Evolutionary conservation across 1,284 basidiomycete species (phyloP), one percentile per base, ranked within the genome.

Genomic region (Chalciporus sp.): DNA sequence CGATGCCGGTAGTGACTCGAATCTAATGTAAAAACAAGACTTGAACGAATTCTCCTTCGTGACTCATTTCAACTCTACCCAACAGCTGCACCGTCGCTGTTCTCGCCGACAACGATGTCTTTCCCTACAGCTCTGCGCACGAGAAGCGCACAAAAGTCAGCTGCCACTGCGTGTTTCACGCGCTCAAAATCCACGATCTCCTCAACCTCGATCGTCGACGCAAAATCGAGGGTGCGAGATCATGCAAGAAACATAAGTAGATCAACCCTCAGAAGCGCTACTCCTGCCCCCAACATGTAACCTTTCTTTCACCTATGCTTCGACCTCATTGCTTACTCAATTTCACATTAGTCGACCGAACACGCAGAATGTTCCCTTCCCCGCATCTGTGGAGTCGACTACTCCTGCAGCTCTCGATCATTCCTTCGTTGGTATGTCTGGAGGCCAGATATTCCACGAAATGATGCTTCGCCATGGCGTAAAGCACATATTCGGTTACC

Each of bases 401-500:
- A 75, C 79, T 2, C 77, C 76, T 59, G 72, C 76, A 14, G 77
- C 79, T 44, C 73, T 91, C 52, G 89, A 92, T 66, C 81, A 86
- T 58, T 85, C 87, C 3, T 98, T 99, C 67, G 84, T 98, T 53
- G 96, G 96, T 57, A 85, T 96, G 75, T 93, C 94, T 17, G 96
- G 96, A 31, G 96, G 96, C 35, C 84, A 98, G 73, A 98, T 99
- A 69, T 98, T 99, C 77, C 95, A 99, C 73, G 95, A 99, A 76
- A 98, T 99, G 96, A 98, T 99, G 94, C 88, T 95, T 55, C 83
- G 96, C 51, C 96, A 99, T 73, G 85, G 84, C 55, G 95, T 99
- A 67, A 97, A 96, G 74, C 92, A 98, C 69, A 85, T 99, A 49
- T 99, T 99, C 69, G 96, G 96, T 45, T 99, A 99, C 75, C 96